Percentiles rank a stretch among this genome's conserved stretches.
Evolutionary conservation across 306 rosid genomes (phyloP).

Genomic region (Vigna hirtella): DNA sequence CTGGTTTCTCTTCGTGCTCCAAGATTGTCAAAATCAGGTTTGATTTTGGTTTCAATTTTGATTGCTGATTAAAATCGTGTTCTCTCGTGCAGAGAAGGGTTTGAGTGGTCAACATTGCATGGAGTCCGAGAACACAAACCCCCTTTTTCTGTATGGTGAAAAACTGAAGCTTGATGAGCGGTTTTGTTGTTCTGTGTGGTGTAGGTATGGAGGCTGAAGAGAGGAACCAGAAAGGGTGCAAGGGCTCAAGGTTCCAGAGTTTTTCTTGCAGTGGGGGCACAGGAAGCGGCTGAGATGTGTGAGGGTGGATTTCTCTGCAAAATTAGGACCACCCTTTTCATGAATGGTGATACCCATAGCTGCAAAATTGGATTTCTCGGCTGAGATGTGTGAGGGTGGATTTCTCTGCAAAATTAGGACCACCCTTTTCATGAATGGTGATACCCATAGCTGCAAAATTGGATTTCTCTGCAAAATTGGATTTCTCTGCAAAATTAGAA

Average conservation of each 20-base stretch:
- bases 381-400: slow-evolving; percentile 78
- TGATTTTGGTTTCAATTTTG: no score
- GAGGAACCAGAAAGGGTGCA: slow-evolving; percentile 62
- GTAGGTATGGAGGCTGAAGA: slow-evolving; percentile 73
- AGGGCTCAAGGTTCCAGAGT: slow-evolving; percentile 58
- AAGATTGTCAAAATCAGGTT: no score
- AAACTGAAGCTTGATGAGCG: not conserved
- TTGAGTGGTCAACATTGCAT: no score
- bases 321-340: no score
- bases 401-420: no score
- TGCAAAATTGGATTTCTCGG: not conserved
- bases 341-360: no score
- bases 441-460: no score
- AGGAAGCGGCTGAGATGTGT: slow-evolving; percentile 69
- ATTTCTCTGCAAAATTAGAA: slow-evolving; percentile 35
- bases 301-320: slow-evolving; percentile 53
- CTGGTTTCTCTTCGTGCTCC: no score
- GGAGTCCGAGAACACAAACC: not conserved
- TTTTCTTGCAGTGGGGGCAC: slow-evolving; percentile 85
- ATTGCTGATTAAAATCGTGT: no score
- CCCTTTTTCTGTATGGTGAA: slow-evolving; percentile 11
- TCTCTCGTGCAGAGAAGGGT: no score
- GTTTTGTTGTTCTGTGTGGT: not conserved
- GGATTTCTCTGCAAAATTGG: no score
- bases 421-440: no score